Conservation (phyloP, 2,329 filamentous ascomycete genomes). For the Clarireedia hainanense region DNA sequence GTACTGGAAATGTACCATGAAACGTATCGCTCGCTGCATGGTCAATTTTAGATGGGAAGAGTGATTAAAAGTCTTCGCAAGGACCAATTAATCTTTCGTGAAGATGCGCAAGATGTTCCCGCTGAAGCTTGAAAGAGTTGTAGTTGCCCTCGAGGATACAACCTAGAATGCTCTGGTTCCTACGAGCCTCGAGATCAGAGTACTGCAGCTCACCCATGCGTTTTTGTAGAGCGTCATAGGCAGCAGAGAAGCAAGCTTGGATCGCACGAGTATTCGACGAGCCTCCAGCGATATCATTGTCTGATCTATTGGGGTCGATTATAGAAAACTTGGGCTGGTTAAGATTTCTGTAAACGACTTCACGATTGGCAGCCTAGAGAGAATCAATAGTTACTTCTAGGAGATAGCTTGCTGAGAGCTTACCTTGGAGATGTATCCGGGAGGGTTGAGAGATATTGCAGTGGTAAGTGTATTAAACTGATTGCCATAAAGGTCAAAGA, state of each 20-base stretch:
- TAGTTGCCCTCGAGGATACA: constrained; percentile 74
- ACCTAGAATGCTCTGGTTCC: constrained; percentile 48
- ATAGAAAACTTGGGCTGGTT: constrained; percentile 69
- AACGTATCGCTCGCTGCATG: neutral
- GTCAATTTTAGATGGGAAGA: neutral
- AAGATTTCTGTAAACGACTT: constrained; percentile 38
- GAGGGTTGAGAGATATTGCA: constrained; percentile 70
- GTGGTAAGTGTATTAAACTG: constrained; percentile 62
- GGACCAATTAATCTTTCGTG: constrained; percentile 23
- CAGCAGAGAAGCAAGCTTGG: constrained; percentile 59
- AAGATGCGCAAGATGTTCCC: constrained; percentile 39
- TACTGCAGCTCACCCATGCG: constrained; percentile 46
- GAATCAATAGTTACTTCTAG: neutral
- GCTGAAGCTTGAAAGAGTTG: constrained; percentile 60
- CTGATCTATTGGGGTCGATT: constrained; percentile 78
- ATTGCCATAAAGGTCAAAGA: constrained; percentile 84
- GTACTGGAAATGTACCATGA: neutral
- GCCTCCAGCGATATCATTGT: constrained; percentile 87
- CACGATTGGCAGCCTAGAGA: constrained; percentile 13
- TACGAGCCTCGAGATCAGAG: constrained; percentile 21
- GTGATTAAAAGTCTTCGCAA: constrained; percentile 5
- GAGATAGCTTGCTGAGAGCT: constrained; percentile 19
- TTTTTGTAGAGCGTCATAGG: constrained; percentile 47
- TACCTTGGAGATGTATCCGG: constrained; percentile 72
- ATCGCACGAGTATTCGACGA: constrained; percentile 64